These are phyloP conservation scores for Fusarium humuli DNA, from an alignment of 2,329 filamentous ascomycete species.

Conservation along the genomic window DNA sequence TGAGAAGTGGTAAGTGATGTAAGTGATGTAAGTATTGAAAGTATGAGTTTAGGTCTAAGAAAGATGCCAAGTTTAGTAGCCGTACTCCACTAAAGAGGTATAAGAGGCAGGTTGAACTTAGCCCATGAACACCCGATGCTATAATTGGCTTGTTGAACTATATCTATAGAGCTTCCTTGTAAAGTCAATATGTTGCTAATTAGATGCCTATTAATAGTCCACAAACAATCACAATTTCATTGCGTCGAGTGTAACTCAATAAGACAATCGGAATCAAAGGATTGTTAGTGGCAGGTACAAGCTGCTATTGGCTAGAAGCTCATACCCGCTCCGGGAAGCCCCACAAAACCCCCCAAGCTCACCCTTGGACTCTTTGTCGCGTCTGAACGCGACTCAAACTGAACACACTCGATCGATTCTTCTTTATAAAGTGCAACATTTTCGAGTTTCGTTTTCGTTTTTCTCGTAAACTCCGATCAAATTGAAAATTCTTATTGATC, in stretches of 20 bases:
- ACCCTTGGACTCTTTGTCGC: constrained; percentile 21
- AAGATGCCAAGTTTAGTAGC: neutral
- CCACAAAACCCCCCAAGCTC: constrained; percentile 30
- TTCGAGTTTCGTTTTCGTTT: neutral
- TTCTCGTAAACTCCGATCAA: neutral
- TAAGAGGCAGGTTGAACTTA: neutral
- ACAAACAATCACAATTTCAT: neutral
- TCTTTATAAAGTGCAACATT: neutral
- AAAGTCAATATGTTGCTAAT: neutral
- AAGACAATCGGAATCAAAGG: constrained; percentile 1
- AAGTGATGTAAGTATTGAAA: constrained; percentile 25
- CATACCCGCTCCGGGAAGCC: constrained; percentile 25
- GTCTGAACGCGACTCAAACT: constrained; percentile 39
- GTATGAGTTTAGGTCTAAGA: neutral
- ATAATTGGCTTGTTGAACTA: too few relatives aligned
- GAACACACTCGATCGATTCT: constrained; percentile 15
- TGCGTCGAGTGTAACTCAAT: neutral
- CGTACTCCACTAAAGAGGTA: neutral
- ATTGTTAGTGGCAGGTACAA: neutral
- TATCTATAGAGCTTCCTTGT: neutral
- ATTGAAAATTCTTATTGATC: neutral
- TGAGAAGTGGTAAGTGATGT: constrained; percentile 11
- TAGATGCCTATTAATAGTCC: neutral
- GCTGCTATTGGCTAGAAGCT: constrained; percentile 39
- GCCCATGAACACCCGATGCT: neutral